Base-by-base conservation (phyloP, 495 filamentous ascomycete genomes). In the Aspergillus steynii region DNA sequence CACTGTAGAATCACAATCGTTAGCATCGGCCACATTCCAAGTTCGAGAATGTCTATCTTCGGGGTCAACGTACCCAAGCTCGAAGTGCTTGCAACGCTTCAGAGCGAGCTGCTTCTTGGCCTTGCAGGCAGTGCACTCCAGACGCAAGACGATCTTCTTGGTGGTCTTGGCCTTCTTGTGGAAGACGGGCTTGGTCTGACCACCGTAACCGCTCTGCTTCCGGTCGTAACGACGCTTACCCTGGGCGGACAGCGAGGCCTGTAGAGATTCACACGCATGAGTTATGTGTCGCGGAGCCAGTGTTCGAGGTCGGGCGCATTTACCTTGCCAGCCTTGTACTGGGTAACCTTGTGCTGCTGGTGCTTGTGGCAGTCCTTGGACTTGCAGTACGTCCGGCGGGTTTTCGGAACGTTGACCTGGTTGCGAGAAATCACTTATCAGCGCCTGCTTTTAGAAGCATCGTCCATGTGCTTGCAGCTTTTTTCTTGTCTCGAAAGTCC, bases 111-210 rank as follows among this genome's bases (percentile, higher is more conserved):
- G 96, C 77, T 92, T 92, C 91, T 98, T 99, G 71, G 92, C 88
- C 89, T 99, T 98, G 90, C 95, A 99, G 50, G 74, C 66, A 68
- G 90, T 93, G 84, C 96, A 99, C 81, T 99, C 95, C 74, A 99
- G 83, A 80, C 96, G 86, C 71, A 99, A 83, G 77, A 99, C 96
- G 69, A 99, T 88, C 90, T 99, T 99, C 89, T 98, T 99, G 72
- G 96, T 99, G 66, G 96, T 98, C 89, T 99, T 99, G 64, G 96
- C 96, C 86, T 97, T 97, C 88, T 98, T 98, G 90, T 97, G 94
- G 89, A 99, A 97, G 71, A 97, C 91, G 68, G 93, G 93, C 84
- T 99, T 99, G 65, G 95, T 99, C 84, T 99, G 95, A 89, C 95
- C 95, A 88, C 96, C 95, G 83, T 97, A 99, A 87, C 95, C 79